These are phyloP conservation scores for Teratosphaeria gauchensis DNA, from an alignment of 2,329 filamentous ascomycete species.

Conservation along the genomic window DNA sequence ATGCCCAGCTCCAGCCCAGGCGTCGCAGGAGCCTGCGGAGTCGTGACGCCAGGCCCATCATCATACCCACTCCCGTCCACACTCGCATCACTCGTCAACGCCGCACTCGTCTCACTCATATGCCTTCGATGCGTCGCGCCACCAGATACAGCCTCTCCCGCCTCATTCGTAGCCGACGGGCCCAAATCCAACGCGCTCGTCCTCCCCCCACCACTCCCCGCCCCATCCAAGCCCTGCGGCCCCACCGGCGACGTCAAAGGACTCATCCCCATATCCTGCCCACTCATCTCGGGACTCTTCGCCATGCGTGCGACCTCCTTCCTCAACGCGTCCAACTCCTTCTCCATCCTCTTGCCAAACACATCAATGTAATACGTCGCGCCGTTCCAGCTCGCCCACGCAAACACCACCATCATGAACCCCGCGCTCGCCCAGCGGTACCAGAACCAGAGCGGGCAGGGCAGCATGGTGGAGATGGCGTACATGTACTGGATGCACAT, in stretches of 20 bases:
- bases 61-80: neutral
- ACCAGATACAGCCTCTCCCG: neutral
- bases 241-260: conserved; percentile 19
- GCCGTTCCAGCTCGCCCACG: conserved; percentile 93
- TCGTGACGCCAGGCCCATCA: neutral
- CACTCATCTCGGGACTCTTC: conserved; percentile 20
- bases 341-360: conserved; percentile 93
- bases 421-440: conserved; percentile 66
- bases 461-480: conserved; percentile 84
- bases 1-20: conserved; percentile 3
- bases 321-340: conserved; percentile 82
- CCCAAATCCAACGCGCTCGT: conserved; percentile 23
- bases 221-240: conserved; percentile 13
- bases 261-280: conserved; percentile 12
- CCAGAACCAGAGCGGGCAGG: conserved; percentile 91
- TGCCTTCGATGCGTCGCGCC: neutral
- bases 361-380: conserved; percentile 98
- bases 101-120: neutral
- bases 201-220: conserved; percentile 5
- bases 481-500: conserved; percentile 95
- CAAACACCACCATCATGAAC: conserved; percentile 76
- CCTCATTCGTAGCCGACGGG: conserved; percentile 11
- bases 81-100: neutral
- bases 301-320: conserved; percentile 54
- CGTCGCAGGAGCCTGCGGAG: conserved; percentile 1